These are phyloP conservation scores for Fusarium secorum DNA, from an alignment of 2,329 filamentous ascomycete species.

Conservation along the genomic window DNA sequence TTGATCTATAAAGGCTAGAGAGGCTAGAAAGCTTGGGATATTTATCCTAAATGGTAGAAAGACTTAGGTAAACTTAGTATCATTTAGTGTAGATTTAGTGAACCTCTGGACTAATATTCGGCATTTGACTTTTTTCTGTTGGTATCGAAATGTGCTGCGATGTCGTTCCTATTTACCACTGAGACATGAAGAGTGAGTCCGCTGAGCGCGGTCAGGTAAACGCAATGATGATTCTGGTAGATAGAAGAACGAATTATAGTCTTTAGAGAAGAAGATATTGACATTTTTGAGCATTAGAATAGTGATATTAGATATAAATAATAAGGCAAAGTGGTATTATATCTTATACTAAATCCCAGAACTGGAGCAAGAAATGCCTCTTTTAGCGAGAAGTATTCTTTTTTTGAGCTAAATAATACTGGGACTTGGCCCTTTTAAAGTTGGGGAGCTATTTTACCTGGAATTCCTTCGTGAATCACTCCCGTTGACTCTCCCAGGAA, in stretches of 20 bases:
- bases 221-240: not conserved
- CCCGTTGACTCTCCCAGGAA: not conserved
- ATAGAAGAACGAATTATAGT: not conserved
- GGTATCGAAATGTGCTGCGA: accelerated
- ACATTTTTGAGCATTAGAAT: not conserved
- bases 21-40: not conserved
- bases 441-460: not conserved
- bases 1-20: not conserved
- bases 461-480: not conserved
- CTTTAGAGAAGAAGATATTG: accelerated
- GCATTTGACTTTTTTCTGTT: not conserved
- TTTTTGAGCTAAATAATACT: not conserved
- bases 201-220: not conserved
- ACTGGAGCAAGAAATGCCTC: not conserved
- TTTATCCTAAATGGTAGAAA: not conserved
- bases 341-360: not conserved
- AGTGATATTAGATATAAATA: not conserved
- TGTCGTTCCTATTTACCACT: not conserved
- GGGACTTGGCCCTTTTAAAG: not conserved
- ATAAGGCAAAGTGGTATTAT: not conserved
- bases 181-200: not conserved
- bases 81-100: not conserved
- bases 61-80: not conserved
- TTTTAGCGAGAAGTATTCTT: not conserved
- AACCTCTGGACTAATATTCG: not conserved